Percentiles rank a stretch among this genome's conserved stretches.
These are phyloP conservation scores for Grigorovia transvaalensis DNA, from an alignment of 805 yeast species.

Conservation along the genomic window DNA sequence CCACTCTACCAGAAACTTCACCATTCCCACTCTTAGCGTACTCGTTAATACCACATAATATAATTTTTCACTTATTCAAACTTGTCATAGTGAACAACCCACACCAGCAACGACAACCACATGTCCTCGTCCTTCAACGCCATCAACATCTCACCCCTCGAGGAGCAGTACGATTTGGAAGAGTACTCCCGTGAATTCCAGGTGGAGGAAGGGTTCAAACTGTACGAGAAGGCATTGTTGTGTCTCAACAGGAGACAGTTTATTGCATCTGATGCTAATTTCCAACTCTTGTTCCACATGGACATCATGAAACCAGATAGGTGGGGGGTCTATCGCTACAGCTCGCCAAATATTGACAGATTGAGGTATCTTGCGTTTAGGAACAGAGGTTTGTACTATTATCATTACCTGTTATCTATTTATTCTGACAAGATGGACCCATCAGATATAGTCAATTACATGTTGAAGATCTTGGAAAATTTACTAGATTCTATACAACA, in stretches of 20 bases:
- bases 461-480: constrained; percentile 46
- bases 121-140: constrained; percentile 63
- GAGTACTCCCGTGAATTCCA: constrained; percentile 89
- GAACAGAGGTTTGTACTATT: constrained; percentile 67
- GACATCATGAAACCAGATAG: constrained; percentile 50
- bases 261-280: constrained; percentile 41
- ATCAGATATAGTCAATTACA: constrained; percentile 33
- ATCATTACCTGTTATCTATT: constrained; percentile 28
- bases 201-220: constrained; percentile 70
- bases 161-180: constrained; percentile 57
- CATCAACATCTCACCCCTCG: constrained; percentile 67
- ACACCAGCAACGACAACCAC: not conserved
- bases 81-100: no score
- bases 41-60: no score
- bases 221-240: constrained; percentile 60
- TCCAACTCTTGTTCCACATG: constrained; percentile 53
- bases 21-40: no score
- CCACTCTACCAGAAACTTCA: not conserved
- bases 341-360: constrained; percentile 60
- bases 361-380: constrained; percentile 70
- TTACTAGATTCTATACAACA: constrained; percentile 54
- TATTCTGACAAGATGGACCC: constrained; percentile 17
- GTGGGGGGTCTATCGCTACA: constrained; percentile 24
- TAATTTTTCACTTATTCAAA: not conserved
- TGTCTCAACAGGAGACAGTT: constrained; percentile 44